Evolutionary conservation across 1,284 basidiomycete species (phyloP).

Genomic region (Xerocomus minutiporus): DNA sequence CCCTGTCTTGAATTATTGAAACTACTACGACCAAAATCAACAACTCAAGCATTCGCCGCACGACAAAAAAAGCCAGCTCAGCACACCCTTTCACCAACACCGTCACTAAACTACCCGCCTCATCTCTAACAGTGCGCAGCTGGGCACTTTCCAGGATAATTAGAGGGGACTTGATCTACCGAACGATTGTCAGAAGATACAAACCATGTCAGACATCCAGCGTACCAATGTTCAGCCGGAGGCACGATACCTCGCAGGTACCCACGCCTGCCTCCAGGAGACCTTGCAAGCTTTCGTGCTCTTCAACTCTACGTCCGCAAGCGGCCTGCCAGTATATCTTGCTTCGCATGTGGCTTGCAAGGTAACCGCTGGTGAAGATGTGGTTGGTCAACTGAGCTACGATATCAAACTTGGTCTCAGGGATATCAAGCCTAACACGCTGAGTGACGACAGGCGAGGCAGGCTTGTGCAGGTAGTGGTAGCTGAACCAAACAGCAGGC

Average conservation of each 20-base stretch:
- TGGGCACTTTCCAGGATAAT: constrained; percentile 4
- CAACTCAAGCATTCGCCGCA: not conserved
- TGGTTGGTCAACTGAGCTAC: constrained; percentile 44
- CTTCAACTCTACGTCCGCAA: constrained; percentile 38
- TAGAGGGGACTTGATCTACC: constrained; percentile 8
- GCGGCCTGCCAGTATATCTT: constrained; percentile 39
- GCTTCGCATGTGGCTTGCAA: constrained; percentile 33
- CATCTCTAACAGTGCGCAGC: constrained; percentile 1
- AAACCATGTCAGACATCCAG: not conserved
- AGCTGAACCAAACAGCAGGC: constrained; percentile 42
- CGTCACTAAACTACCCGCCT: not conserved
- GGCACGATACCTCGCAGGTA: constrained; percentile 35
- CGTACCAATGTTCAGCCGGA: constrained; percentile 41
- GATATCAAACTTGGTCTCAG: constrained; percentile 30
- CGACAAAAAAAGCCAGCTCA: not conserved
- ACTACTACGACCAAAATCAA: not conserved
- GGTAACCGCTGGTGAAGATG: constrained; percentile 40
- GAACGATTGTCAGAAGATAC: not conserved
- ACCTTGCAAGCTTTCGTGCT: constrained; percentile 33
- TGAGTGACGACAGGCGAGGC: constrained; percentile 34
- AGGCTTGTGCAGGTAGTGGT: constrained; percentile 35
- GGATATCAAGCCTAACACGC: constrained; percentile 36
- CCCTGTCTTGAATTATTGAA: constrained; percentile 1
- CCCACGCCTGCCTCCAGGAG: constrained; percentile 37
- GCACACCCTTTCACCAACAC: not conserved